These are phyloP conservation scores for Cyclostephanos invisitatus DNA, from an alignment of 108 stramenopile genomes.

Conservation along the genomic window DNA sequence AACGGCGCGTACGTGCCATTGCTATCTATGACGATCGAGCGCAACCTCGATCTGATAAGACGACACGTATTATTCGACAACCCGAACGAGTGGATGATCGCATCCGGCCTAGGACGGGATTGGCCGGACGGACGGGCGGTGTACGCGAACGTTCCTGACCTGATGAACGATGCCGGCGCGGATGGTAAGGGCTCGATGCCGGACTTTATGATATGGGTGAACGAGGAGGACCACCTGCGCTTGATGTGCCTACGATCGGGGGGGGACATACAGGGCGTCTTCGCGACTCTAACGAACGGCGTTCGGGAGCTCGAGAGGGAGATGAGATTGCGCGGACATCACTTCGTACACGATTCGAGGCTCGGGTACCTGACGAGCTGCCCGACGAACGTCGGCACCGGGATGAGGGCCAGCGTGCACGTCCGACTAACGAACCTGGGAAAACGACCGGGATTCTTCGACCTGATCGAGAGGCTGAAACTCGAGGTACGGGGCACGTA, in stretches of 20 bases:
- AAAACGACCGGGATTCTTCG: conserved; percentile 63
- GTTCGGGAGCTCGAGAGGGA: conserved; percentile 61
- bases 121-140: conserved; percentile 91
- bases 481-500: conserved; percentile 62
- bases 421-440: conserved; percentile 79
- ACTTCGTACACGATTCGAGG: conserved; percentile 56
- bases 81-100: conserved; percentile 81
- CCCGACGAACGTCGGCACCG: conserved; percentile 88
- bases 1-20: conserved; percentile 72
- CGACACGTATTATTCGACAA: conserved; percentile 84
- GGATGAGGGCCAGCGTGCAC: conserved; percentile 82
- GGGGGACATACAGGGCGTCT: conserved; percentile 88
- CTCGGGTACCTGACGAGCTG: conserved; percentile 81
- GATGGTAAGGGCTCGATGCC: conserved; percentile 54
- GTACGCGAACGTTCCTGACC: conserved; percentile 51
- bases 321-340: conserved; percentile 54
- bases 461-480: conserved; percentile 56
- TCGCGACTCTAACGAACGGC: conserved; percentile 64
- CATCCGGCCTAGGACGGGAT: conserved; percentile 74
- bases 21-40: conserved; percentile 78
- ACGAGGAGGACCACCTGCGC: conserved; percentile 91
- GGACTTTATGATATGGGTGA: conserved; percentile 89
- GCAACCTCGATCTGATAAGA: conserved; percentile 77
- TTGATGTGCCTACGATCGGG: conserved; percentile 85
- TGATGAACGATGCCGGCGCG: not conserved